phyloP scores from a whole-genome alignment of 805 yeast species.

The Starmera caribaea region DNA sequence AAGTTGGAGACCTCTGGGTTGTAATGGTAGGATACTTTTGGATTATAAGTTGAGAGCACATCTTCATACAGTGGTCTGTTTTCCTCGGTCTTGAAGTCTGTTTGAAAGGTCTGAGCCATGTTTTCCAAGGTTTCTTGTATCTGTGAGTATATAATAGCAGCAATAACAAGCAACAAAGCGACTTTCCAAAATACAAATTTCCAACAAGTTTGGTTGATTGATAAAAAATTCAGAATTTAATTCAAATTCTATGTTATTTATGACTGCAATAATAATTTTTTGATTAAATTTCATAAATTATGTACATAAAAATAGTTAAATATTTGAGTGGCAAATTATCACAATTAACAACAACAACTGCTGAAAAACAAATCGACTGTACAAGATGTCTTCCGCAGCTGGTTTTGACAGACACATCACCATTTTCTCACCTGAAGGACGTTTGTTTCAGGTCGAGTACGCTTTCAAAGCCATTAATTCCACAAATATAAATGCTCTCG shows the following conservation, averaged over 20 bases:
- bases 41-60: constrained; percentile 31
- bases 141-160: not conserved
- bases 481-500: constrained; percentile 83
- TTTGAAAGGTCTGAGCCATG: constrained; percentile 24
- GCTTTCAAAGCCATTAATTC: constrained; percentile 96
- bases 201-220: too few relatives aligned
- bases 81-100: constrained; percentile 30
- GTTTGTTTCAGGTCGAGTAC: constrained; percentile 94
- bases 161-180: not conserved
- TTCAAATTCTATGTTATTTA: too few relatives aligned
- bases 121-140: not conserved
- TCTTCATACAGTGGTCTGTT: constrained; percentile 38
- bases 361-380: too few relatives aligned
- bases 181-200: too few relatives aligned
- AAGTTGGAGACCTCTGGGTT: constrained; percentile 72
- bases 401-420: constrained; percentile 99
- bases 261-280: too few relatives aligned
- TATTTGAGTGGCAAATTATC: too few relatives aligned
- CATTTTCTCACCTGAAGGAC: constrained; percentile 96
- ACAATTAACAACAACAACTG: too few relatives aligned
- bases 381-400: constrained; percentile 46
- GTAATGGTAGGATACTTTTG: constrained; percentile 78
- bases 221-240: too few relatives aligned
- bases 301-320: too few relatives aligned
- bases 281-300: too few relatives aligned